Percentiles rank a stretch among this genome's conserved stretches.
Evolutionary conservation across 345 rosid genomes (phyloP).

Genomic region (Atalantia buxifolia): DNA sequence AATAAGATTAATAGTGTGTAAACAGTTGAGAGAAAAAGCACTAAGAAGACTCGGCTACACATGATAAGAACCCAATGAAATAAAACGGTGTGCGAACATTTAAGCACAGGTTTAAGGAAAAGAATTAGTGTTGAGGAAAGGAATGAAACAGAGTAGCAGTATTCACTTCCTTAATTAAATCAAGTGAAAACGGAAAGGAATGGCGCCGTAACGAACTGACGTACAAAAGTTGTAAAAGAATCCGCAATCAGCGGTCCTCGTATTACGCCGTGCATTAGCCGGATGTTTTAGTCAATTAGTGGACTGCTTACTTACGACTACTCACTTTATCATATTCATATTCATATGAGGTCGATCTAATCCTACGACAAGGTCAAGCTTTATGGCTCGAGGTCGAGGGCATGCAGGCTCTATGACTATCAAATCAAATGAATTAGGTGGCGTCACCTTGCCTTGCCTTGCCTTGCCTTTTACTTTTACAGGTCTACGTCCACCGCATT

Average conservation of each 20-base stretch:
- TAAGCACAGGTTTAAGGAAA: too few species aligned
- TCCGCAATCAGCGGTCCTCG: conserved; percentile 50
- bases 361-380: neutral
- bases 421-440: neutral
- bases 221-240: neutral
- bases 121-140: too few species aligned
- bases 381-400: neutral
- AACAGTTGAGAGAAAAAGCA: too few species aligned
- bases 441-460: rapidly evolving
- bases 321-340: neutral
- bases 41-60: too few species aligned
- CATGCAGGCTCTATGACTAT: neutral
- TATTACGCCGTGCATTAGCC: conserved; percentile 52
- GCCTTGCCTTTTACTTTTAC: too few species aligned
- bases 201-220: neutral
- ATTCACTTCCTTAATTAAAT: neutral
- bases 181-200: neutral
- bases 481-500: too few species aligned
- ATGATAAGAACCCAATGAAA: too few species aligned
- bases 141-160: too few species aligned
- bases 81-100: too few species aligned
- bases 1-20: too few species aligned
- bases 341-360: too few species aligned
- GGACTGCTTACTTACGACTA: too few species aligned
- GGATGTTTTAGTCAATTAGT: conserved; percentile 23